phyloP scores from a whole-genome alignment of 1,284 basidiomycete species.

The Irpex sp. region DNA sequence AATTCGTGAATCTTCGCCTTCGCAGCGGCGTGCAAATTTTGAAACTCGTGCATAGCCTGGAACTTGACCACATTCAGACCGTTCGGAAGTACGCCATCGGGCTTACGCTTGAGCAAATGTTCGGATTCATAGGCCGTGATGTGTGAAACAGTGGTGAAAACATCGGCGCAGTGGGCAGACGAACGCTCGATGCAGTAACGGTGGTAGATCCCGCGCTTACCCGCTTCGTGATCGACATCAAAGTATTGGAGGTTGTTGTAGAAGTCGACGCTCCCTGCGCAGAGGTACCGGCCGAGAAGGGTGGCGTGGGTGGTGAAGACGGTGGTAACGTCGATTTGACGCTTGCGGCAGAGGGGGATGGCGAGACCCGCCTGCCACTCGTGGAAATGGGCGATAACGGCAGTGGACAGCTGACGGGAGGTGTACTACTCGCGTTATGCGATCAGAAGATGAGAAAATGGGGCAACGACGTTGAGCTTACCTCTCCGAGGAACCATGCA shows the following conservation, averaged over 20 bases:
- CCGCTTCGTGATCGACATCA: slow-evolving; percentile 98
- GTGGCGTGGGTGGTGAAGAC: slow-evolving; percentile 99
- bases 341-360: slow-evolving; percentile 93
- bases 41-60: slow-evolving; percentile 94
- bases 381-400: slow-evolving; percentile 97
- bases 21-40: slow-evolving; percentile 88
- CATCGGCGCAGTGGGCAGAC: slow-evolving; percentile 92
- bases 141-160: slow-evolving; percentile 97
- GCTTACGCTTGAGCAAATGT: slow-evolving; percentile 95
- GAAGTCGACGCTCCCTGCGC: slow-evolving; percentile 96
- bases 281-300: slow-evolving; percentile 95
- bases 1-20: slow-evolving; percentile 99
- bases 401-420: slow-evolving; percentile 71
- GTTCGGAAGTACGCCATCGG: slow-evolving; percentile 97
- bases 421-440: slow-evolving; percentile 56
- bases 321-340: slow-evolving; percentile 96
- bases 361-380: slow-evolving; percentile 99
- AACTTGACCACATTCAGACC: slow-evolving; percentile 98
- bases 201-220: slow-evolving; percentile 92
- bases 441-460: slow-evolving; percentile 5
- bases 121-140: slow-evolving; percentile 98
- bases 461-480: slow-evolving; percentile 27
- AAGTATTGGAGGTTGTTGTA: slow-evolving; percentile 99
- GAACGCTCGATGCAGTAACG: slow-evolving; percentile 97
- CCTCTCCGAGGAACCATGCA: slow-evolving; percentile 99